phyloP scores from a whole-genome alignment of 305 asterid genomes.

The Fraxinus angustifolia region DNA sequence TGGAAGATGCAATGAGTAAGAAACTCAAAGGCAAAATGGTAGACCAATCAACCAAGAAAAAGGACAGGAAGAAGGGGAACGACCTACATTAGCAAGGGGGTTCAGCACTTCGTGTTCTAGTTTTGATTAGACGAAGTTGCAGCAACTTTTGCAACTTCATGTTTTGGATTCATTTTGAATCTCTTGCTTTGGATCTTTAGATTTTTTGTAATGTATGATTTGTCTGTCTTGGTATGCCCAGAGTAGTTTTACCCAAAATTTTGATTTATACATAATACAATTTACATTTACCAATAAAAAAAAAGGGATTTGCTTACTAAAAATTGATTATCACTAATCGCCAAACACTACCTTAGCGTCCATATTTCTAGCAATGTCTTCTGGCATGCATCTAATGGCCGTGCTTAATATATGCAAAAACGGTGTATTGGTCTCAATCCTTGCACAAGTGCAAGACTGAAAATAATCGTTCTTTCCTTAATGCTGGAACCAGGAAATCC shows the following conservation, averaged over 20 bases:
- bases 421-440: too few species aligned
- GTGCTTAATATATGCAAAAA: too few species aligned
- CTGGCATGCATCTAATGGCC: too few species aligned
- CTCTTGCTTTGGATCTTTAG: background rate
- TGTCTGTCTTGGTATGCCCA: background rate
- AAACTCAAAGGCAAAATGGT: background rate
- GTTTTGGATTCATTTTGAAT: background rate
- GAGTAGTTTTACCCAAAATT: background rate
- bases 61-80: background rate
- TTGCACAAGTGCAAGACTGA: too few species aligned
- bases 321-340: too few species aligned
- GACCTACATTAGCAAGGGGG: background rate
- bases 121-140: background rate
- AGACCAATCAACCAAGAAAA: background rate
- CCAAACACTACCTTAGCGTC: too few species aligned
- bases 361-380: too few species aligned
- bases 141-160: background rate
- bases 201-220: background rate
- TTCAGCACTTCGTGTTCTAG: background rate
- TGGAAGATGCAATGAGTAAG: background rate
- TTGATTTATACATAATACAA: background rate
- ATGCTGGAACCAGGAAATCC: background rate
- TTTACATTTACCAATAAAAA: background rate
- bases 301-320: too few species aligned
- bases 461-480: background rate